Evolutionary conservation across 78 protist species (phyloP).

Genomic region (Isochrysis galbana): DNA sequence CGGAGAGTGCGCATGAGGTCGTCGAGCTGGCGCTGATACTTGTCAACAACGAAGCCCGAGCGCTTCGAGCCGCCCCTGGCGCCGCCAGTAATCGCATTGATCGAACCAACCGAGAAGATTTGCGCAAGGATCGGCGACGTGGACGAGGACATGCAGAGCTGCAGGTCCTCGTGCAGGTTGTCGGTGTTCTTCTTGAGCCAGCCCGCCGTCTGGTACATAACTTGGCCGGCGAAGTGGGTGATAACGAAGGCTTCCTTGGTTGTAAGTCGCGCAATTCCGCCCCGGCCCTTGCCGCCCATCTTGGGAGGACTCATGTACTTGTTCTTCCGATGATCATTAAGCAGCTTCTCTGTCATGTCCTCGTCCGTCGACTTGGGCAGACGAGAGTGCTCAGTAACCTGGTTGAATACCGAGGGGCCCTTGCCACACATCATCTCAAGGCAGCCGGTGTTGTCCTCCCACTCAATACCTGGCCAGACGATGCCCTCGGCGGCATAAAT

Average conservation of each 20-base stretch:
- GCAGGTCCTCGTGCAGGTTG: not conserved
- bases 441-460: conserved; percentile 1
- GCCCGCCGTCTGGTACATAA: not conserved
- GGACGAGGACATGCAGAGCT: not conserved
- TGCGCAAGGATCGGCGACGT: not conserved
- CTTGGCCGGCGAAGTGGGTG: not conserved
- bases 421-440: not conserved
- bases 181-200: conserved; percentile 14
- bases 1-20: not conserved
- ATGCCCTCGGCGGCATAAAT: not conserved
- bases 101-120: not conserved
- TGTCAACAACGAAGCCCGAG: not conserved
- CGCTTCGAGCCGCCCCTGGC: not conserved
- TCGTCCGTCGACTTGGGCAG: not conserved
- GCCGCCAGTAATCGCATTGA: conserved; percentile 42
- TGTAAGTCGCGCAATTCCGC: not conserved
- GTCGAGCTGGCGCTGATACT: conserved; percentile 5
- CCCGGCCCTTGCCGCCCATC: not conserved
- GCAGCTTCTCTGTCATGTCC: not conserved
- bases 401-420: not conserved
- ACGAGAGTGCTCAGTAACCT: conserved; percentile 8
- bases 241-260: not conserved
- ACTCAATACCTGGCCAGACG: conserved; percentile 11
- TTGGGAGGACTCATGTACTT: not conserved
- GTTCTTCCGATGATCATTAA: not conserved